Evolutionary conservation across 371 early-diverging fungal species (phyloP), one percentile per base, ranked within the genome.

Genomic region (Vairimorpha apis): DNA sequence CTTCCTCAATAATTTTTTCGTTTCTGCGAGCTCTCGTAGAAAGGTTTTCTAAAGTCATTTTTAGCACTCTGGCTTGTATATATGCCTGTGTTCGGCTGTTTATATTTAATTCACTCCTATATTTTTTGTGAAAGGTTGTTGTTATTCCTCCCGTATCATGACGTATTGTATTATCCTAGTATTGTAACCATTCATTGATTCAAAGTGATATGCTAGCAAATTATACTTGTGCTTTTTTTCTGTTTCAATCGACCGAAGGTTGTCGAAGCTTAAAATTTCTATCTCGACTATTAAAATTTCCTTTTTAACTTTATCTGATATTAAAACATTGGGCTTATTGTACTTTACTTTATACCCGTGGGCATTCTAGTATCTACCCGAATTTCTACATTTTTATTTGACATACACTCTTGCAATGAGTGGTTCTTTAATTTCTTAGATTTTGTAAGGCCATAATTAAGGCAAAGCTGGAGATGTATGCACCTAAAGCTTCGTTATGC

Each of bases 401-500:
- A 49, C 4, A 49, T 21, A n/a, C 49, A 49, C 21, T 49, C 49
- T 49, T 49, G 49, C 8, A 49, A n/a, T 5, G 49, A 49, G 21
- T 49, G 18, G 49, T 49, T 49, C 5, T 21, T 10, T 10, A 49
- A 16, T 49, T 49, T 49, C 49, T 49, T 49, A 16, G 49, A 10
- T 21, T 49, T 49, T 21, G 49, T 49, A 4, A 49, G 49, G 5
- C 49, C 49, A 21, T 49, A 49, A n/a, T 49, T 49, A 4, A 49
- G 21, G 18, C 49, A 49, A 5, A 49, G 21, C 18, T 49, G 49
- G 4, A 49, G 49, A n/a, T 49, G 49, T 16, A 49, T 49, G 21
- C 49, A 49, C 21, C 49, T 49, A 49, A 49, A n/a, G 49, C 21
- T 21, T 49, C 49, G 18, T 49, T 49, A 49, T 49, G 49, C 49